Percentiles rank a stretch among this genome's conserved stretches.
Conservation (phyloP, 441 rosid species). For the Gossypium trilobum region DNA sequence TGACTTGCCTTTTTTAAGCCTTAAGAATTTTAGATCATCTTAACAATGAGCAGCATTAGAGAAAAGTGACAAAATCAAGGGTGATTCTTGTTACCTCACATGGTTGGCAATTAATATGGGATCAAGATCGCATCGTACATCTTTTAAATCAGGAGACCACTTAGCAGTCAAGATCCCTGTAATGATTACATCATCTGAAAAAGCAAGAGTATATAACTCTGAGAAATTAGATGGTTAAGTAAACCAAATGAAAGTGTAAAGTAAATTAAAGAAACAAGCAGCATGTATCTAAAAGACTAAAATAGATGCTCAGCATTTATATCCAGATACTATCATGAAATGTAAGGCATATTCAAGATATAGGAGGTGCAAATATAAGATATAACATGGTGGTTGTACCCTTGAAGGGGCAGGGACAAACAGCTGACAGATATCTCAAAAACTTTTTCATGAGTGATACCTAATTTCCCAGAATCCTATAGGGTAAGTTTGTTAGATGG, state of each 20-base stretch:
- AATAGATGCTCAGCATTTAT: not conserved
- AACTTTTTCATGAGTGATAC: not conserved
- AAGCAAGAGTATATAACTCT: constrained; percentile 13
- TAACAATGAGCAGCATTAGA: not conserved
- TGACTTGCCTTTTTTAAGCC: not conserved
- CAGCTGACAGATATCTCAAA: not conserved
- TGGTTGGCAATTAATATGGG: constrained; percentile 78
- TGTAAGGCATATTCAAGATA: not conserved
- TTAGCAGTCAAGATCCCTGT: constrained; percentile 83
- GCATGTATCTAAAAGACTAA: not conserved
- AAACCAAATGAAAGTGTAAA: not conserved
- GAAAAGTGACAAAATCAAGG: not conserved
- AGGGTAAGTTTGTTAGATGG: not conserved
- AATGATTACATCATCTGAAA: constrained; percentile 76
- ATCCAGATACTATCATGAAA: not conserved
- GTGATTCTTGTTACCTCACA: constrained; percentile 48
- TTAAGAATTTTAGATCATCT: not conserved
- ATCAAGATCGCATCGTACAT: constrained; percentile 91
- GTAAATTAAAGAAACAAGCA: not conserved
- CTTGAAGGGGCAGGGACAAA: not conserved
- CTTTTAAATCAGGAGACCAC: constrained; percentile 92
- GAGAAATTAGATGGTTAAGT: constrained; percentile 6
- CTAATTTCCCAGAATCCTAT: not conserved
- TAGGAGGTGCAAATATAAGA: constrained; percentile 1
- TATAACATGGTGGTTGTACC: not conserved